Evolutionary conservation across 768 basidiomycete genomes (phyloP), one percentile per base, ranked within the genome.

Genomic region (Tylopilus sp.): DNA sequence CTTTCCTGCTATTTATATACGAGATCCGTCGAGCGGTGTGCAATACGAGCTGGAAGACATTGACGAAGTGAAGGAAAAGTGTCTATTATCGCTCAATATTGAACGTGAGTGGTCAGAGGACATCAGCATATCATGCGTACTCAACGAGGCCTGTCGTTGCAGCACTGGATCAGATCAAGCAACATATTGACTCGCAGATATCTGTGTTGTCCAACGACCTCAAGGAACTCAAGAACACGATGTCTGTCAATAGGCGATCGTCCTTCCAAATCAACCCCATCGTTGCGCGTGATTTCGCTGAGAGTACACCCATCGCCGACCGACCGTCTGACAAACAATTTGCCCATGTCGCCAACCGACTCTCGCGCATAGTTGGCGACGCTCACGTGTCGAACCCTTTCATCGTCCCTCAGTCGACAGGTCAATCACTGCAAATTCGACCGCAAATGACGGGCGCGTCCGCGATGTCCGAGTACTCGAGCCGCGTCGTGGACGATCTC

Each of bases 91-190:
- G 41, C 73, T 99, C 43, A 97, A 98, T 59, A 94, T 99, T 52
- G 95, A 98, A 79, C 91, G 95, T 98, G 70, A 71, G 95, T 36
- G 11, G 18, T 17, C 21, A 11, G 40, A 18, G 57, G 15, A 33
- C 20, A 9, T n/a, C 6, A 31, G 13, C 12, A 15, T 31, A 13
- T 1, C n/a, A 48, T 33, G 55, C 11, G 18, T 49, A 38, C 50
- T 57, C 47, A 62, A 35, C 42, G 4, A 11, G 11, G 23, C 36
- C 7, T 20, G 26, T 9, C 31, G 18, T 60, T n/a, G n/a, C n/a
- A 99, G 95, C 93, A 21, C 84, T 98, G 48, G 95, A 99, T 70
- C 95, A 98, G 67, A 95, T 99, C 69, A 98, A 95, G 67, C 93
- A 98, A 63, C 95, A 99, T 66, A 95, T 99, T 58, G 95, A 99